Evolutionary conservation across 805 yeast genomes (phyloP), one percentile per base, ranked within the genome.

Genomic region (Hagleromyces aurorensis): DNA sequence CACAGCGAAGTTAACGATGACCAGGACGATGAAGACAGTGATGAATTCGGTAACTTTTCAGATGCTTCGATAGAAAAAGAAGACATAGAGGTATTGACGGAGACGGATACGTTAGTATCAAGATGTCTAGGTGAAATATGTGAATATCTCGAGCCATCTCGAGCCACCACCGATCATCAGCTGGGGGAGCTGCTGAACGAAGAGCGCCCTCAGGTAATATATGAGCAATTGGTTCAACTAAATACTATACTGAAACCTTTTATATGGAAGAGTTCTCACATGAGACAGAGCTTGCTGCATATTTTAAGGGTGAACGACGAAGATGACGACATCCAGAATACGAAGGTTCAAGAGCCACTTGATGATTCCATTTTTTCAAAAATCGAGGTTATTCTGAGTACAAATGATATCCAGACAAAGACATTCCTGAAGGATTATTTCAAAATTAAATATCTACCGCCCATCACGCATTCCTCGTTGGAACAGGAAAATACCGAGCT

Each of bases 11-110:
- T n/a, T n/a, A n/a, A n/a, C n/a, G n/a, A n/a, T n/a, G n/a, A n/a
- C n/a, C n/a, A 26, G 13, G 18, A 13, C 19, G 28, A 18, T 25
- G 37, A 32, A 25, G 47, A 45, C 18, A 46, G 50, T 16, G 59
- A 53, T 25, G 59, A 52, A 34, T 55, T 54, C 36, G 61, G 59
- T n/a, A 52, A 46, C 25, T 55, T 55, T 28, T 53, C 57, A 13
- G 59, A 53, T 37, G 58, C 54, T 2, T 46, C 57, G 6, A 29
- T 44, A 29, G 54, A 45, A 19, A 33, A 34, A 7, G 44, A 36
- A 4, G 22, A 21, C 12, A 16, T 20, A 13, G 14, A 8, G 7
- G 13, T 7, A 6, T 6, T 21, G 23, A 21, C 7, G 13, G 18
- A 8, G 16, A 7, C 6, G 6, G 10, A 11, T 8, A 6, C 8